Percentiles rank a stretch among this genome's conserved stretches.
These are phyloP conservation scores for Silene latifolia DNA, from an alignment of 148 eudicot species.

Conservation along the genomic window DNA sequence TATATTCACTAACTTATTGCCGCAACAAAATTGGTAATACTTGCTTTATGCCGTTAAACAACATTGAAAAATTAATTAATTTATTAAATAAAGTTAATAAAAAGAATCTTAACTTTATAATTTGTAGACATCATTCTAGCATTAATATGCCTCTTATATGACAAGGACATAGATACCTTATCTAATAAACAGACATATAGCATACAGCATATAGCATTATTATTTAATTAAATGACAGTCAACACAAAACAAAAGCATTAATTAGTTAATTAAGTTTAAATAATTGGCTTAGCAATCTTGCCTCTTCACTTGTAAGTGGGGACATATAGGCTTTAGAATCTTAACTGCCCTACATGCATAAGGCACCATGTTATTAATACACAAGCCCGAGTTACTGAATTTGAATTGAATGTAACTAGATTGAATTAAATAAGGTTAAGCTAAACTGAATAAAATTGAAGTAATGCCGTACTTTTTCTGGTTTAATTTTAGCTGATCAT, in stretches of 20 bases:
- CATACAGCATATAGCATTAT: neutral
- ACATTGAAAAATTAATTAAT: neutral
- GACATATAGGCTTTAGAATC: neutral
- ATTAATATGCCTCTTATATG: neutral
- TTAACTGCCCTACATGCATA: neutral
- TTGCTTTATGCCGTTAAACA: neutral
- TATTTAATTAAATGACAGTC: neutral
- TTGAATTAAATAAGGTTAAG: too few species aligned
- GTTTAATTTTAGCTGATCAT: too few species aligned
- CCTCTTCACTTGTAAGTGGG: conserved; percentile 6
- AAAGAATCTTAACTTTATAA: conserved; percentile 3
- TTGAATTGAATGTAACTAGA: too few species aligned
- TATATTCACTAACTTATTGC: neutral
- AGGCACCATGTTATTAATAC: too few species aligned
- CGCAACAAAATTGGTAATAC: neutral
- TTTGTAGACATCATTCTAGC: neutral
- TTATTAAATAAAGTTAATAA: neutral
- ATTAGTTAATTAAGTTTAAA: neutral
- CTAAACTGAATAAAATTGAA: too few species aligned
- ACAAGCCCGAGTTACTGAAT: too few species aligned
- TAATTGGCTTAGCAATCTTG: neutral
- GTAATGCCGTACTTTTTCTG: too few species aligned
- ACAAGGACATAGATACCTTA: neutral
- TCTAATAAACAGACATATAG: conserved; percentile 5
- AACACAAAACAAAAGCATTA: neutral